Evolutionary conservation across 108 stramenopile species (phyloP).

Genomic region (Skeletonema grethae): DNA sequence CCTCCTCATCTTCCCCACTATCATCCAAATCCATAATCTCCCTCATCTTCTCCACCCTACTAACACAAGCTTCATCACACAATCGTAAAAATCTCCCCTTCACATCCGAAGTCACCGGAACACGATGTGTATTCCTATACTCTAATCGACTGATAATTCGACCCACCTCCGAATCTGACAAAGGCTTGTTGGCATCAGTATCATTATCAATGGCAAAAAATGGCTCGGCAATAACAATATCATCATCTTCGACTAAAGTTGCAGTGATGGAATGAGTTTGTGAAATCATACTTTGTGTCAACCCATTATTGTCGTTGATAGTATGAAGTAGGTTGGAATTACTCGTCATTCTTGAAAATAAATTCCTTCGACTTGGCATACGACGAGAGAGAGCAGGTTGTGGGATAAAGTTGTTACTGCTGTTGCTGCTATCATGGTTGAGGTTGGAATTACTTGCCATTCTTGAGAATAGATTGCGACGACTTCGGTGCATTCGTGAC

Average conservation of each 20-base stretch:
- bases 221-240: background rate
- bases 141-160: conserved; percentile 27
- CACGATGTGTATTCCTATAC: conserved; percentile 39
- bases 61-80: conserved; percentile 33
- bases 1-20: background rate
- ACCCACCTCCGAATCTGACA: conserved; percentile 17
- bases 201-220: background rate
- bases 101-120: conserved; percentile 37
- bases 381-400: no score
- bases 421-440: background rate
- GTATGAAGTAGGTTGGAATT: background rate
- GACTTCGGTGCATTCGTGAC: background rate
- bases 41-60: conserved; percentile 1
- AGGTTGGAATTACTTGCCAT: background rate
- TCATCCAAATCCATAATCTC: conserved; percentile 15
- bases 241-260: background rate
- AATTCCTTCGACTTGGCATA: background rate
- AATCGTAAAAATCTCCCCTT: conserved; percentile 38
- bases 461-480: background rate
- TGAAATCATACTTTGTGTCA: background rate
- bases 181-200: background rate
- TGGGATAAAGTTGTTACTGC: no score
- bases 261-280: background rate
- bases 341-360: background rate
- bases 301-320: background rate